Evolutionary conservation across 2,329 filamentous ascomycete species (phyloP), one percentile per base, ranked within the genome.

Genomic region (Fusarium heterosporum): DNA sequence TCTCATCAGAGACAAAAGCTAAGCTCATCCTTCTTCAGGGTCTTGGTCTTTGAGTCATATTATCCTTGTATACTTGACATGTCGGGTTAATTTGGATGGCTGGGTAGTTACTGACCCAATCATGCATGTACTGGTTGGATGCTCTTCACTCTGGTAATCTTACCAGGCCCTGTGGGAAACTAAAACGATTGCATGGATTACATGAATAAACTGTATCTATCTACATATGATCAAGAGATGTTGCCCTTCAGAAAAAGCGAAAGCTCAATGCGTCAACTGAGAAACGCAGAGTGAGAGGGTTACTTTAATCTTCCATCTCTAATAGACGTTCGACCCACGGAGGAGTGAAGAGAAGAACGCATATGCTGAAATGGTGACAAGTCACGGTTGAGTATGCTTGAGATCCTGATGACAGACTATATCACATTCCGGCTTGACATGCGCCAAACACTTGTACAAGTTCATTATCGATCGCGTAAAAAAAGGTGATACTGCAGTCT

Each of bases 271-370:
- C 74, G 67, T 72, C 74, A 78, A 78, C 63, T 77, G 74, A 81
- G 79, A 70, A 68, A 76, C 76, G 80, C 83, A 84, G 82, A 85
- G 82, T 84, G 81, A 82, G 78, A 80, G 83, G 83, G 80, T 76
- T 73, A 63, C 76, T 70, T 84, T 69, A 63, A 80, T 85, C 79
- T 85, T 80, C 83, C 83, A 85, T 80, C 77, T 79, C 77, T 80
- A 80, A 81, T 85, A 84, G 83, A 81, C 83, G 78, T 82, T 81
- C 81, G 78, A 81, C 81, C 81, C 83, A 84, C 74, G 81, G 82
- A 77, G 75, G 78, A 82, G 79, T 71, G 72, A 76, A 75, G 75
- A 73, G 78, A 77, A 78, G 81, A 83, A 82, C 81, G 82, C 74
- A 84, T 84, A 85, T 84, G 83, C 83, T 84, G 76, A 81, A 81